These are phyloP conservation scores for Ampelomyces quisqualis DNA, from an alignment of 2,329 filamentous ascomycete species.

Conservation along the genomic window DNA sequence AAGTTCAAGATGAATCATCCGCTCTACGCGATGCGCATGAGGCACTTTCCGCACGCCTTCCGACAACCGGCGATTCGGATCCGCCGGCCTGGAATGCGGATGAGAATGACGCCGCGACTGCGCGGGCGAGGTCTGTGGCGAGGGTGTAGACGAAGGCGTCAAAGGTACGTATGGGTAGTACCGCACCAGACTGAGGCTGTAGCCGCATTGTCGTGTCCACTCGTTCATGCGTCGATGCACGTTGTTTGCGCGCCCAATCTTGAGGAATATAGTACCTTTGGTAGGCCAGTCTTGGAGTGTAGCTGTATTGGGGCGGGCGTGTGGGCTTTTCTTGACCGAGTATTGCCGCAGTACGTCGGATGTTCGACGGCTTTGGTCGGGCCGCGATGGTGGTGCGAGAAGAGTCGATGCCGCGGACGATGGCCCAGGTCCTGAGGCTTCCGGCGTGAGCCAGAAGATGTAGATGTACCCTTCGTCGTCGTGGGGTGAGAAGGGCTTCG, in stretches of 20 bases:
- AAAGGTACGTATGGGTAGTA: conserved; percentile 78
- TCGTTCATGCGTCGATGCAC: conserved; percentile 89
- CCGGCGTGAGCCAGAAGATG: conserved; percentile 89
- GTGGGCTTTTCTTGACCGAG: conserved; percentile 24
- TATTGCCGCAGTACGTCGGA: conserved; percentile 40
- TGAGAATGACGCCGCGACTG: conserved; percentile 26
- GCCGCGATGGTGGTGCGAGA: conserved; percentile 57
- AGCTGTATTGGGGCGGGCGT: conserved; percentile 9
- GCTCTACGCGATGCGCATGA: conserved; percentile 83
- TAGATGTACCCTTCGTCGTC: conserved; percentile 92
- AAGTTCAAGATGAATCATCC: conserved; percentile 89
- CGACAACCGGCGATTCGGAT: conserved; percentile 17
- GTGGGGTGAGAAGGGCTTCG: conserved; percentile 68
- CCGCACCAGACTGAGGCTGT: conserved; percentile 81
- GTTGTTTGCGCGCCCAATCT: conserved; percentile 71
- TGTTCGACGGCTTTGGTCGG: conserved; percentile 31
- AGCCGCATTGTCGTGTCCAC: conserved; percentile 90
- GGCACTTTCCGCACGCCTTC: conserved; percentile 66
- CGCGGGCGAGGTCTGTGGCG: conserved; percentile 30
- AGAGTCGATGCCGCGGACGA: conserved; percentile 46
- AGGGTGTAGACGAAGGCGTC: conserved; percentile 28
- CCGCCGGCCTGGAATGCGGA: no score
- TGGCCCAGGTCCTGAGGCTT: conserved; percentile 58
- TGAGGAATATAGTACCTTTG: conserved; percentile 64
- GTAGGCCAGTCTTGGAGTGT: conserved; percentile 5